Conservation (phyloP, 2,329 filamentous ascomycete genomes). For the Aspergillus sp. region DNA sequence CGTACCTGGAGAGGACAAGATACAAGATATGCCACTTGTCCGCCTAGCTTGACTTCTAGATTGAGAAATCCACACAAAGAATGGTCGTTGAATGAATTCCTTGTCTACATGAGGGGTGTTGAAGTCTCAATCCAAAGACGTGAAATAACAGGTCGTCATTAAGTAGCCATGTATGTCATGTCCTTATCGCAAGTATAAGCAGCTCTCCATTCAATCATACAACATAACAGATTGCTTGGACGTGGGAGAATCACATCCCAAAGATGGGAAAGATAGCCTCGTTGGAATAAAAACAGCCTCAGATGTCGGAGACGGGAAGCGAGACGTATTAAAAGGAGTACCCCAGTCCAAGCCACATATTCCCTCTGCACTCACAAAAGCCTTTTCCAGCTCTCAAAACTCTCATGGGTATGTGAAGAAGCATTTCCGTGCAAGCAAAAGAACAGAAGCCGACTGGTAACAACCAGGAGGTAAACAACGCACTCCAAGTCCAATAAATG, state of each 20-base stretch:
- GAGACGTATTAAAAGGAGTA: slow-evolving; percentile 1
- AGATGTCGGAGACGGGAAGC: slow-evolving; percentile 9
- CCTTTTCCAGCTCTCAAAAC: slow-evolving; percentile 22
- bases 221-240: not conserved
- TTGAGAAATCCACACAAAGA: too few species aligned
- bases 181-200: not conserved
- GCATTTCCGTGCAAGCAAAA: slow-evolving; percentile 17
- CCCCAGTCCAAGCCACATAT: slow-evolving; percentile 16
- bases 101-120: too few species aligned
- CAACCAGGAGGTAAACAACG: slow-evolving; percentile 17
- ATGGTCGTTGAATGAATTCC: too few species aligned
- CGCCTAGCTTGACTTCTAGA: too few species aligned
- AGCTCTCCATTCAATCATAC: not conserved
- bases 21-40: too few species aligned
- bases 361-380: slow-evolving; percentile 18
- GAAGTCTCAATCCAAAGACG: too few species aligned
- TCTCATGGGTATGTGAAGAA: slow-evolving; percentile 27
- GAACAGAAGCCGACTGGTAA: slow-evolving; percentile 16
- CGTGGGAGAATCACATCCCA: slow-evolving; percentile 13
- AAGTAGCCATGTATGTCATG: not conserved
- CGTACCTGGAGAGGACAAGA: too few species aligned
- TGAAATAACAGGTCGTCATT: too few species aligned
- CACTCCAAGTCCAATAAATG: slow-evolving; percentile 14
- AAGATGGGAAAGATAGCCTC: slow-evolving; percentile 8
- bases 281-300: slow-evolving; percentile 11